phyloP scores from a whole-genome alignment of 176 grass and related monocot genomes.

The Rhynchospora tenuis region DNA sequence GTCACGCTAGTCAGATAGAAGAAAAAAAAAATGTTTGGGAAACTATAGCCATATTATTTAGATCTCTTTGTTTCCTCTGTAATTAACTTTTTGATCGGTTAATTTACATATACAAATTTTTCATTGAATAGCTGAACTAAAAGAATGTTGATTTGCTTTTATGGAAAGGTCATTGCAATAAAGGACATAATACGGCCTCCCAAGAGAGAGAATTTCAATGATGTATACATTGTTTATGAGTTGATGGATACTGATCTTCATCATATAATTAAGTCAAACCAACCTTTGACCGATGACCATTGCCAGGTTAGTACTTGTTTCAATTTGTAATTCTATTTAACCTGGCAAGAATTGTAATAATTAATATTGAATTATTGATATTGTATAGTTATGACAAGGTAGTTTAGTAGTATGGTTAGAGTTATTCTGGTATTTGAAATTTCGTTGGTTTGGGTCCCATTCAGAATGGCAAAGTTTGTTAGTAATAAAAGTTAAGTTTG shows the following conservation, averaged over 20 bases:
- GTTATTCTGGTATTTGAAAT: not conserved
- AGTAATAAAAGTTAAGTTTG: not conserved
- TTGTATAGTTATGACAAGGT: not conserved
- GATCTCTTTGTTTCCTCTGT: not conserved
- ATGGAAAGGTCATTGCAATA: constrained; percentile 69
- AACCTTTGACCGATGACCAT: constrained; percentile 84
- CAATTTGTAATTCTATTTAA: constrained; percentile 1
- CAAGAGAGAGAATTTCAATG: constrained; percentile 87
- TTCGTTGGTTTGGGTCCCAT: too few relatives aligned
- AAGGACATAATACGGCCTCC: constrained; percentile 98
- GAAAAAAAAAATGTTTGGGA: not conserved
- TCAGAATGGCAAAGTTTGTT: not conserved
- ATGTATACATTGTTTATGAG: constrained; percentile 93
- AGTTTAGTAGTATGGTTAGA: not conserved
- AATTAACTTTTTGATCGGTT: not conserved
- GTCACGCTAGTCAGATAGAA: not conserved
- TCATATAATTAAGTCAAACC: constrained; percentile 80
- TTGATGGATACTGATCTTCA: constrained; percentile 98
- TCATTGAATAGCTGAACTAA: constrained; percentile 17
- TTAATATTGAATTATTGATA: not conserved
- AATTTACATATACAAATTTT: not conserved
- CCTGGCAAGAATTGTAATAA: not conserved
- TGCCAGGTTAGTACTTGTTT: constrained; percentile 56
- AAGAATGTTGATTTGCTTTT: not conserved
- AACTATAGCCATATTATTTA: not conserved